phyloP scores from a whole-genome alignment of 495 filamentous ascomycete species.

The Talaromyces borbonicus region DNA sequence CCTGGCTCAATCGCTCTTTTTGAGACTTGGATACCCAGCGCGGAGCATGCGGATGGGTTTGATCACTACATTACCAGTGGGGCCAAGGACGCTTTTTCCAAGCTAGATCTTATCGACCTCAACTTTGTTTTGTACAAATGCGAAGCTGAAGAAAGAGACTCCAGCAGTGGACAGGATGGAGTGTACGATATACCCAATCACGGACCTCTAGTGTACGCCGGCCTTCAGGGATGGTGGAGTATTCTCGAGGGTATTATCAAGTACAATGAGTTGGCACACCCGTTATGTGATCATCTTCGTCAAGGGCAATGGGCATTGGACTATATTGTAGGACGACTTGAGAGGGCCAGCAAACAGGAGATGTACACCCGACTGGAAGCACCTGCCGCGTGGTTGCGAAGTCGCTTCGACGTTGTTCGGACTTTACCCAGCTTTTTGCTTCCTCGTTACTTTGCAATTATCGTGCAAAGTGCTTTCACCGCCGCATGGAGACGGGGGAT shows the following conservation, averaged over 20 bases:
- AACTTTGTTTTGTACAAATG: constrained; percentile 90
- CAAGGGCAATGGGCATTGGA: constrained; percentile 93
- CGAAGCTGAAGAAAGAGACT: constrained; percentile 84
- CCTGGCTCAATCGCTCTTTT: constrained; percentile 92
- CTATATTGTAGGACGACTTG: constrained; percentile 70
- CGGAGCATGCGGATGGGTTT: constrained; percentile 68
- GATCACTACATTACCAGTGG: constrained; percentile 77
- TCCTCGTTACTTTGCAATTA: constrained; percentile 86
- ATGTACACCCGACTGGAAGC: constrained; percentile 48
- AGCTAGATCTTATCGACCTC: constrained; percentile 65
- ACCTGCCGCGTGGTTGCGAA: constrained; percentile 67
- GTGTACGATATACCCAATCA: constrained; percentile 76
- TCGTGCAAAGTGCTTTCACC: constrained; percentile 76
- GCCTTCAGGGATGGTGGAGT: constrained; percentile 98
- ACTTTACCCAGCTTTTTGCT: constrained; percentile 79
- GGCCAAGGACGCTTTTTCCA: constrained; percentile 67
- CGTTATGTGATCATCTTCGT: constrained; percentile 84
- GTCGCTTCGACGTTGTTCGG: constrained; percentile 75
- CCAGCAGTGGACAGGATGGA: constrained; percentile 69
- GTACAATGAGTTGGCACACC: constrained; percentile 87
- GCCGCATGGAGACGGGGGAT: constrained; percentile 71
- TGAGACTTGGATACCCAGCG: constrained; percentile 85
- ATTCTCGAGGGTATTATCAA: constrained; percentile 73
- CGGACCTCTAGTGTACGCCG: constrained; percentile 85
- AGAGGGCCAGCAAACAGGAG: constrained; percentile 54